Evolutionary conservation across 108 stramenopile genomes (phyloP).

Genomic region (Cyclotella baltica): DNA sequence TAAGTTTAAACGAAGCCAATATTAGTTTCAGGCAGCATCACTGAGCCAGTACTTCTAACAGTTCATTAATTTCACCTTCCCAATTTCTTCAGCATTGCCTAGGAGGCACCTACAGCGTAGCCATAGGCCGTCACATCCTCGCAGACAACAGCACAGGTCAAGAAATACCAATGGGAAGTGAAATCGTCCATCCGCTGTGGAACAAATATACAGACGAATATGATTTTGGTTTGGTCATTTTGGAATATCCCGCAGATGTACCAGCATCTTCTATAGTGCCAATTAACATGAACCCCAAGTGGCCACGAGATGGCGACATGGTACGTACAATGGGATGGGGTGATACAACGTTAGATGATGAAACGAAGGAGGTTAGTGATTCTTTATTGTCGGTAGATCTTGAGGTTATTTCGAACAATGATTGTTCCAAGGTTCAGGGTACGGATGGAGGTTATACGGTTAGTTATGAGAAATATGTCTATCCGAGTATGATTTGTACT

Average conservation of each 20-base stretch:
- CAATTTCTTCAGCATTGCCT: constrained; percentile 28
- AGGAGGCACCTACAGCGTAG: constrained; percentile 1
- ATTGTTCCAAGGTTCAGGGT: not conserved
- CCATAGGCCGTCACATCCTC: not conserved
- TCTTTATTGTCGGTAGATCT: constrained; percentile 17
- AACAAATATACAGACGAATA: constrained; percentile 8
- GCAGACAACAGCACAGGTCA: constrained; percentile 5
- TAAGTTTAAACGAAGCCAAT: not conserved
- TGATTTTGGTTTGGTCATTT: constrained; percentile 24
- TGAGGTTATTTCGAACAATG: constrained; percentile 11
- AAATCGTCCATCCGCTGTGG: constrained; percentile 14
- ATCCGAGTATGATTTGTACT: constrained; percentile 15
- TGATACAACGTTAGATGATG: not conserved
- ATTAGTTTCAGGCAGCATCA: too few species aligned
- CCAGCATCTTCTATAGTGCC: not conserved
- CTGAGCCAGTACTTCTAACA: too few species aligned
- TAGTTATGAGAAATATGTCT: constrained; percentile 4
- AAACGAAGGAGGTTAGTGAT: not conserved
- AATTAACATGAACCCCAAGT: not conserved
- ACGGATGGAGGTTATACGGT: constrained; percentile 9
- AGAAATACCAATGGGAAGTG: not conserved
- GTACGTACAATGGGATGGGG: constrained; percentile 33
- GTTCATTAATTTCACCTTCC: too few species aligned
- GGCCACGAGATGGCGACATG: not conserved
- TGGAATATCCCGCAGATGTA: not conserved